phyloP scores from a whole-genome alignment of 257 asterid species.

The Lavandula angustifolia region DNA sequence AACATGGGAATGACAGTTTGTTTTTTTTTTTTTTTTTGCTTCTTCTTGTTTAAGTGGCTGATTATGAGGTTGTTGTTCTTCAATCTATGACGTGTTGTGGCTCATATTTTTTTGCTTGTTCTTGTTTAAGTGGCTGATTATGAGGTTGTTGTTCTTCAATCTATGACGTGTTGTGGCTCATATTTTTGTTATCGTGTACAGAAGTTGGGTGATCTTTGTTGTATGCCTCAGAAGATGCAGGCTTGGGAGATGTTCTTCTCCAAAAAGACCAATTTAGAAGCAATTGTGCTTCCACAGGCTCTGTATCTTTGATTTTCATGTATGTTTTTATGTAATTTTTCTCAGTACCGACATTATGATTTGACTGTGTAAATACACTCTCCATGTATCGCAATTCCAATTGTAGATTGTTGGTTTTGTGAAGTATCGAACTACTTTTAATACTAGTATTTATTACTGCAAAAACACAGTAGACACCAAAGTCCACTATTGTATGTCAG shows the following conservation, averaged over 20 bases:
- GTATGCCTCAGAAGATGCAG: conserved; percentile 28
- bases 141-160: background rate
- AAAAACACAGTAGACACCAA: too few species aligned
- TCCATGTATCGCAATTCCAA: conserved; percentile 50
- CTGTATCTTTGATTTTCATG: conserved; percentile 14
- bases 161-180: background rate
- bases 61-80: background rate
- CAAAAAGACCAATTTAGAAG: conserved; percentile 37
- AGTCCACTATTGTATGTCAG: too few species aligned
- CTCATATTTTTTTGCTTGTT: background rate
- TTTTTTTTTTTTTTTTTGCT: background rate
- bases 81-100: background rate
- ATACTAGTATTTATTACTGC: too few species aligned
- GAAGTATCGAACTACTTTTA: background rate
- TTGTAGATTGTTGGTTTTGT: conserved; percentile 41
- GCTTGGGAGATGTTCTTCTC: conserved; percentile 33
- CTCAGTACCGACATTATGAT: conserved; percentile 41
- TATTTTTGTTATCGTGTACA: conserved; percentile 5
- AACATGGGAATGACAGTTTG: background rate
- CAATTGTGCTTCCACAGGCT: conserved; percentile 36
- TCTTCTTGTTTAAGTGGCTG: background rate
- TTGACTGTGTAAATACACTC: conserved; percentile 57
- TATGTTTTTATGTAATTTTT: conserved; percentile 25
- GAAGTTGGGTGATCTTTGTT: conserved; percentile 20
- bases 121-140: background rate